phyloP scores from a whole-genome alignment of 768 basidiomycete genomes.

The Zangia roseola region DNA sequence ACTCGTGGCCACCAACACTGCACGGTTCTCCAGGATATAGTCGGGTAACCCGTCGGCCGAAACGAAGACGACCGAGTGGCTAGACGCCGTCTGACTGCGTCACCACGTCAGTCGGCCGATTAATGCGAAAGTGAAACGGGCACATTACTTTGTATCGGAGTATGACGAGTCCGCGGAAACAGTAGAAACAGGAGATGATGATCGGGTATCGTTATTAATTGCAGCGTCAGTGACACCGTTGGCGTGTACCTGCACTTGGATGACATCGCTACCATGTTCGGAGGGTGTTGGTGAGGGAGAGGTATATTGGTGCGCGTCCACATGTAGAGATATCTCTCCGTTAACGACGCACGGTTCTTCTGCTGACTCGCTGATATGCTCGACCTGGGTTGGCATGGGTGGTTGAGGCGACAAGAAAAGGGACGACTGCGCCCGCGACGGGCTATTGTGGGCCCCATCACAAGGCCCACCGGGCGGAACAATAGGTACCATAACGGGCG shows the following conservation, averaged over 20 bases:
- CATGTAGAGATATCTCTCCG: neutral
- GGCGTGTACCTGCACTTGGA: neutral
- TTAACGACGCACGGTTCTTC: neutral
- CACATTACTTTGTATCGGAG: slow-evolving; percentile 16
- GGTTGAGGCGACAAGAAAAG: slow-evolving; percentile 1
- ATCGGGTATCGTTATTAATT: slow-evolving; percentile 2
- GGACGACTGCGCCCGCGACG: neutral
- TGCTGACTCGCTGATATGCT: neutral
- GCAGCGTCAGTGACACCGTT: slow-evolving; percentile 3
- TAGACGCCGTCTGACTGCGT: slow-evolving; percentile 9
- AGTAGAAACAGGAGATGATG: slow-evolving; percentile 14
- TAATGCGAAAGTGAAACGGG: neutral
- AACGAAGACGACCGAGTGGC: slow-evolving; percentile 28
- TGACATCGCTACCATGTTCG: slow-evolving; percentile 25
- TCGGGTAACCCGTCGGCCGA: slow-evolving; percentile 32
- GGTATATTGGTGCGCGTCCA: neutral
- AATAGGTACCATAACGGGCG: neutral
- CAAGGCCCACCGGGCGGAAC: neutral
- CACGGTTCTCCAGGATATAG: slow-evolving; percentile 30
- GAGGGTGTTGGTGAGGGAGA: slow-evolving; percentile 28
- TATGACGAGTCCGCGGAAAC: slow-evolving; percentile 7
- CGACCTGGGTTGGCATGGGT: neutral
- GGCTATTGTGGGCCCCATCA: neutral
- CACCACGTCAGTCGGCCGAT: neutral
- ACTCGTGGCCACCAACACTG: slow-evolving; percentile 31